phyloP scores from a whole-genome alignment of 2,329 filamentous ascomycete species.

The Venturia asperata region DNA sequence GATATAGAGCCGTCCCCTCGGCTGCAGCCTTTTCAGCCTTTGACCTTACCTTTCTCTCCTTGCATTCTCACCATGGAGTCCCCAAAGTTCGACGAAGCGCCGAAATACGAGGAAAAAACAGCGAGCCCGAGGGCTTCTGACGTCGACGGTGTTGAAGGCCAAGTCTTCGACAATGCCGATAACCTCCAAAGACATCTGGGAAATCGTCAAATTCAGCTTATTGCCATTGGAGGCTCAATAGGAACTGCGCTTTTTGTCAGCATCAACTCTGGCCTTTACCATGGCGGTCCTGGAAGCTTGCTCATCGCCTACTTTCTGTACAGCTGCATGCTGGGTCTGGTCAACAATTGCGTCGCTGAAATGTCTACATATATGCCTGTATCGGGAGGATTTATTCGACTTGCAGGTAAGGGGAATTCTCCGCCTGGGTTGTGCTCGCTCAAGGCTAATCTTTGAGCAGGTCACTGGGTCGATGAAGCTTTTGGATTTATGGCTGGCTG shows the following conservation, averaged over 20 bases:
- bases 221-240: constrained; percentile 37
- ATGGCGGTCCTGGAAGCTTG: constrained; percentile 20
- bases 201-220: constrained; percentile 37
- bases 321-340: constrained; percentile 19
- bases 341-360: constrained; percentile 35
- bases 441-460: constrained; percentile 18
- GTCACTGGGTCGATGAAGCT: constrained; percentile 43
- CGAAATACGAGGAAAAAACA: neutral
- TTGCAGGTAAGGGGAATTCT: neutral
- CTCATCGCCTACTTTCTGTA: constrained; percentile 19
- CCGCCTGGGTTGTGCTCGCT: neutral
- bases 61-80: neutral
- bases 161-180: constrained; percentile 30
- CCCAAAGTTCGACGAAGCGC: constrained; percentile 2
- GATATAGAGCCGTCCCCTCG: neutral
- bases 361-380: constrained; percentile 46
- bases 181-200: constrained; percentile 34
- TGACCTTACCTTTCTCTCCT: neutral
- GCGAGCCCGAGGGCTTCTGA: neutral
- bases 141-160: neutral
- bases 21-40: neutral
- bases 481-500: constrained; percentile 42
- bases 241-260: constrained; percentile 32
- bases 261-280: constrained; percentile 18
- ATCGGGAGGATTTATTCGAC: constrained; percentile 24